Base-by-base conservation (phyloP, 2,329 filamentous ascomycete genomes). In the Talaromyces funiculosus region DNA sequence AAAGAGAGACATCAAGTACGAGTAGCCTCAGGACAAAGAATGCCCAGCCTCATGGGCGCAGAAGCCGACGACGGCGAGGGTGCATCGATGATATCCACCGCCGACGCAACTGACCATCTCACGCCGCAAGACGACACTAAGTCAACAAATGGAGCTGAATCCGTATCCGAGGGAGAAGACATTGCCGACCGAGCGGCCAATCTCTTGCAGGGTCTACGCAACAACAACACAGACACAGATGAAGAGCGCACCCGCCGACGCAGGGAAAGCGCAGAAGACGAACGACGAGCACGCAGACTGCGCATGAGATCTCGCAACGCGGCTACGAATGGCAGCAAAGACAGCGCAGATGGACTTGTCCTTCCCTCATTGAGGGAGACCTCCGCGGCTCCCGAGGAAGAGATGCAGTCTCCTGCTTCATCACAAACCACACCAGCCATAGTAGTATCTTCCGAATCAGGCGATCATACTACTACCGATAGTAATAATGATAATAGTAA, bases 1-100 rank as follows among this genome's bases (percentile, higher is more conserved):
- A 95, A 96, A 83, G 92, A 96, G 71, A 84, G 87, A 29, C 91
- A 97, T 71, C 90, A 96, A 76, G 89, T 94, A 33, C 90, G 93
- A 63, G 85, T 97, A 57, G 91, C 93, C 16, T 93, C 89, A 18
- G 93, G 92, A 8, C 91, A 96, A 69, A 84, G 93, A 69, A 88
- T 95, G n/a, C 90, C 90, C 1, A 91, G 96, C 54, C 65, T 82
- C 3, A 53, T 82, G 67, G 87, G 89, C 68, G 75, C 80, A 29
- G 84, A 84, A 58, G 73, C 68, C 72, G 66, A 76, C 54, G 60
- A 62, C 35, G 60, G 56, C 22, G 71, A 76, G 49, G 77, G 81
- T 45, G 79, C 83, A 55, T 63, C 60, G 6, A 60, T 33, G 20
- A 55, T 56, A 14, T 37, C 40, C 26, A 65, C 69, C 49, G 64